Conservation (phyloP, 2,329 filamentous ascomycete species). For the Diplodia corticola region DNA sequence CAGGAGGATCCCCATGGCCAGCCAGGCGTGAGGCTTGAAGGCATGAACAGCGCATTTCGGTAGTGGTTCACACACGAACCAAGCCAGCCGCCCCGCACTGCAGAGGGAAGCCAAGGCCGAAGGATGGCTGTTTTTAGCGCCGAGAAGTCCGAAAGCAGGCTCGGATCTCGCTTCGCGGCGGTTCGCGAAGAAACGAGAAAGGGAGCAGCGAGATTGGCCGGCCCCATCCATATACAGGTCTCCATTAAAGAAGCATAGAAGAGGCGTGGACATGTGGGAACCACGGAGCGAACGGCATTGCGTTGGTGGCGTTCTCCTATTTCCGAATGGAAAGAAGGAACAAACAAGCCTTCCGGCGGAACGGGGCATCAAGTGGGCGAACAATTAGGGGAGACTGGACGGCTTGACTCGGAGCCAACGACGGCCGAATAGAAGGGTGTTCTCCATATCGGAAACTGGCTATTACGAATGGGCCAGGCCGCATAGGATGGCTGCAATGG, state of each 20-base stretch:
- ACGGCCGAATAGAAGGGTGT: background rate
- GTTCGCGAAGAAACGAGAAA: background rate
- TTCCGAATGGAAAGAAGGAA: background rate
- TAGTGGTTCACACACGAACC: background rate
- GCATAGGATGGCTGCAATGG: background rate
- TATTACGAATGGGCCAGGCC: slow-evolving; percentile 14
- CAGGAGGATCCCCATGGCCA: background rate
- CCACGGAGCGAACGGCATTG: background rate
- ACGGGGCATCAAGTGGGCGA: background rate
- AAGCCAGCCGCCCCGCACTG: background rate
- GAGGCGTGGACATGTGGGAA: background rate
- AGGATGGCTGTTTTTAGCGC: background rate
- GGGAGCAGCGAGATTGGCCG: background rate
- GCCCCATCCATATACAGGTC: slow-evolving; percentile 6
- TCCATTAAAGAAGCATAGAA: slow-evolving; percentile 15
- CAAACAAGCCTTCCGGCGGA: background rate
- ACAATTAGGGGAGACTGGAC: background rate
- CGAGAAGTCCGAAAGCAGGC: slow-evolving; percentile 3
- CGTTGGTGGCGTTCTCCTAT: background rate
- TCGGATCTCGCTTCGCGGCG: background rate
- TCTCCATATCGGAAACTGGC: slow-evolving; percentile 13
- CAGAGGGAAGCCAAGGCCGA: background rate
- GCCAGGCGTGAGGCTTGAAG: background rate
- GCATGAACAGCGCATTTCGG: background rate
- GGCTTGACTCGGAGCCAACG: background rate